phyloP scores from a whole-genome alignment of 1,139 yeast species.

The Pichia sp. region DNA sequence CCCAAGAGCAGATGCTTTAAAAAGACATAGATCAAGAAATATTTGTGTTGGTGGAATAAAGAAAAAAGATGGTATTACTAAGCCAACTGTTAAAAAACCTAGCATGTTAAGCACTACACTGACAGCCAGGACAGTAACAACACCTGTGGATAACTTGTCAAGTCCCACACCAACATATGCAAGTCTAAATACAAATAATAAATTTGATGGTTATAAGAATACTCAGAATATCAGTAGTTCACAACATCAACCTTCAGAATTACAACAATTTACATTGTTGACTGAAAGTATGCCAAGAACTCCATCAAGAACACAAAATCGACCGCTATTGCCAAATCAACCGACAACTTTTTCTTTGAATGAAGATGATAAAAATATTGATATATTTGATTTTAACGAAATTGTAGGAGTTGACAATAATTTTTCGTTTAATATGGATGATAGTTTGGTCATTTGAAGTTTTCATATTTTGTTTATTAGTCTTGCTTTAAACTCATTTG shows the following conservation, averaged over 20 bases:
- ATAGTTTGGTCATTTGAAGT: slow-evolving; percentile 10
- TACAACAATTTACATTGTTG: neutral
- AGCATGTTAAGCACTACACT: neutral
- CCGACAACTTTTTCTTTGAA: too few species aligned
- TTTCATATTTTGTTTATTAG: neutral
- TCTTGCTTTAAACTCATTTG: neutral
- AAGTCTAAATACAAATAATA: too few species aligned
- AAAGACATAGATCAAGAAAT: slow-evolving; percentile 70
- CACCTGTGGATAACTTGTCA: neutral
- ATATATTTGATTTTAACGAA: slow-evolving; percentile 11
- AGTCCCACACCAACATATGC: neutral
- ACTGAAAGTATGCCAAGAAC: neutral
- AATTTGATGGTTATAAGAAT: too few species aligned
- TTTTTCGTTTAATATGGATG: slow-evolving; percentile 12
- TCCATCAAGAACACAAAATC: neutral
- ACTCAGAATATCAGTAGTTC: neutral
- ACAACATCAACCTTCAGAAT: neutral
- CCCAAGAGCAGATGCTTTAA: slow-evolving; percentile 82
- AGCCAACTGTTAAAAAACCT: neutral
- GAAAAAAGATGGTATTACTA: slow-evolving; percentile 26
- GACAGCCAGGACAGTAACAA: neutral
- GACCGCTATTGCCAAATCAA: neutral
- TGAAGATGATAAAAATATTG: neutral
- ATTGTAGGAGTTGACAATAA: slow-evolving; percentile 6
- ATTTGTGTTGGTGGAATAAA: slow-evolving; percentile 69